Percentiles rank a stretch among this genome's conserved stretches.
These are phyloP conservation scores for Phanerodontia chrysosporium DNA, from an alignment of 768 basidiomycete genomes.

Conservation along the genomic window DNA sequence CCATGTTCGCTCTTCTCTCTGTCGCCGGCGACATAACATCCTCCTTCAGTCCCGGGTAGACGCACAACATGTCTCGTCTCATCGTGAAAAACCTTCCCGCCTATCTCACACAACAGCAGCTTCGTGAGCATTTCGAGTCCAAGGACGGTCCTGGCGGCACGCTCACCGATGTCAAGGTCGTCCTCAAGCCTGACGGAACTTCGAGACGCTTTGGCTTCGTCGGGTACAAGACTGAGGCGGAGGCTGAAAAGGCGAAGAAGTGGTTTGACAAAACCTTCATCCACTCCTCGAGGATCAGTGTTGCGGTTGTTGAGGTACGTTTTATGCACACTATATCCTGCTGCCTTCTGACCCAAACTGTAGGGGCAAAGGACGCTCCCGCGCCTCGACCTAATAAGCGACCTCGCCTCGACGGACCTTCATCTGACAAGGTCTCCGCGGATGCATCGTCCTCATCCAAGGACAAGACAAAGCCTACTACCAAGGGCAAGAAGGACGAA, in stretches of 20 bases:
- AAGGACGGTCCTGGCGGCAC: slow-evolving; percentile 56
- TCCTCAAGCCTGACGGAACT: slow-evolving; percentile 71
- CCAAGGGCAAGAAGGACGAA: slow-evolving; percentile 23
- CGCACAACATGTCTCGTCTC: slow-evolving; percentile 69
- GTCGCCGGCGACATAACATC: not conserved
- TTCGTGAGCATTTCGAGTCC: slow-evolving; percentile 66
- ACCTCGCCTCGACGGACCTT: slow-evolving; percentile 40
- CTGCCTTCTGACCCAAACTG: not conserved
- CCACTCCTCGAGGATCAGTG: slow-evolving; percentile 71
- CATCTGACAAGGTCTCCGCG: slow-evolving; percentile 19
- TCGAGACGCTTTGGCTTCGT: slow-evolving; percentile 89
- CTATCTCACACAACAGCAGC: slow-evolving; percentile 58
- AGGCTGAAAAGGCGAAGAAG: slow-evolving; percentile 68
- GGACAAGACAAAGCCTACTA: slow-evolving; percentile 5
- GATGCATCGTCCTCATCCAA: not conserved
- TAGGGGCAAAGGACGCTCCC: slow-evolving; percentile 71
- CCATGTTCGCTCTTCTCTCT: not conserved
- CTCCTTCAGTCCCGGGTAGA: slow-evolving; percentile 3
- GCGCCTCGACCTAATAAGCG: slow-evolving; percentile 67
- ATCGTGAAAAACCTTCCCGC: slow-evolving; percentile 79
- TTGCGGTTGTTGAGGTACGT: slow-evolving; percentile 74
- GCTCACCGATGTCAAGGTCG: slow-evolving; percentile 85
- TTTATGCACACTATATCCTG: too few relatives aligned
- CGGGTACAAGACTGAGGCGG: slow-evolving; percentile 78
- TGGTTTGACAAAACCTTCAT: slow-evolving; percentile 88